phyloP scores from a whole-genome alignment of 495 filamentous ascomycete genomes.

The Chaetomium fimeti region DNA sequence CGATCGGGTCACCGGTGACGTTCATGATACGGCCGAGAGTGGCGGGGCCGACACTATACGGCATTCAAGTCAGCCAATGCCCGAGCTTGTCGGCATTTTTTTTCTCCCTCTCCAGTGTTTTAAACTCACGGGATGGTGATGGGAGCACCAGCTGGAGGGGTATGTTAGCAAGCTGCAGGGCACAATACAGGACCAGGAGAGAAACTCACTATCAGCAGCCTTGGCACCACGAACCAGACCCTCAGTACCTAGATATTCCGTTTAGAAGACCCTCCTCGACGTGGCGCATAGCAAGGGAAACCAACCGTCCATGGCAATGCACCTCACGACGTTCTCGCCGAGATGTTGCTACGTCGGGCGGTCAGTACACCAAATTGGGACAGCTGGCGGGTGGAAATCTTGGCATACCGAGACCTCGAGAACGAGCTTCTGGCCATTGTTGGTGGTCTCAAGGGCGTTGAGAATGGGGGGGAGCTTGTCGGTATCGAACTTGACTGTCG shows the following conservation, averaged over 20 bases:
- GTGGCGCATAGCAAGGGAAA: conserved; percentile 26
- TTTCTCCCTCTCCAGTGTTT: neutral
- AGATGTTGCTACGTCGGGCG: conserved; percentile 81
- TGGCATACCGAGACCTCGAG: conserved; percentile 91
- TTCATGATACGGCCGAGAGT: conserved; percentile 99
- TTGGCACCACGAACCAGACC: conserved; percentile 90
- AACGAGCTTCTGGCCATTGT: conserved; percentile 90
- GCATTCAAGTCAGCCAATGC: conserved; percentile 20
- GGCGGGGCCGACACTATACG: conserved; percentile 69
- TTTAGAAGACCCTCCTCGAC: conserved; percentile 33
- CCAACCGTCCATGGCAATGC: conserved; percentile 99
- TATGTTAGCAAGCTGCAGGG: conserved; percentile 23
- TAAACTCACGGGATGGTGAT: conserved; percentile 77
- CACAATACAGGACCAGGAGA: neutral
- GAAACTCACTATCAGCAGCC: conserved; percentile 63
- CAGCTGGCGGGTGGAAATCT: conserved; percentile 8
- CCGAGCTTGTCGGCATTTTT: neutral
- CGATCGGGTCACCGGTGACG: conserved; percentile 99
- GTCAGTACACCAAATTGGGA: conserved; percentile 39
- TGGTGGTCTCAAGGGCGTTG: conserved; percentile 88
- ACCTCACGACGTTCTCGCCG: conserved; percentile 98
- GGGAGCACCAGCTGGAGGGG: conserved; percentile 64
- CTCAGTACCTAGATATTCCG: conserved; percentile 75
- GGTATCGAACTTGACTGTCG: conserved; percentile 82
- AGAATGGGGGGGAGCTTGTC: conserved; percentile 95